Conservation (phyloP, 2,329 filamentous ascomycete genomes). For the Fusarium setosum region DNA sequence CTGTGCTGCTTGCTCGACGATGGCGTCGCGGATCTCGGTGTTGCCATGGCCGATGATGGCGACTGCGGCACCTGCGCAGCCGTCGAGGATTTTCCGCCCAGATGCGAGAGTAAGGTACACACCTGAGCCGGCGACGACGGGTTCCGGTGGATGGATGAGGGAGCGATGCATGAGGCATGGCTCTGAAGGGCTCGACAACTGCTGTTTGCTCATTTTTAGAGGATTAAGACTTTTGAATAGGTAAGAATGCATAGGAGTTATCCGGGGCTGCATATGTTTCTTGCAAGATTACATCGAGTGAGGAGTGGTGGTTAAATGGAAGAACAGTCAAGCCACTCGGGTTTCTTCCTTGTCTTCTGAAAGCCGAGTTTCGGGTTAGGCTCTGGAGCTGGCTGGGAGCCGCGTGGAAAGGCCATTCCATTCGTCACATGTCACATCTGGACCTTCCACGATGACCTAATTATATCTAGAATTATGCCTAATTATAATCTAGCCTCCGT, state of each 20-base stretch:
- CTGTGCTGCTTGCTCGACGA: constrained; percentile 67
- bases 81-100: constrained; percentile 69
- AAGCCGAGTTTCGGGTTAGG: neutral
- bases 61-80: constrained; percentile 75
- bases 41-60: constrained; percentile 72
- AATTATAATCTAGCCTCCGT: neutral
- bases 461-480: neutral
- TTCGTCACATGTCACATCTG: too few relatives aligned
- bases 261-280: neutral
- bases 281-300: too few relatives aligned
- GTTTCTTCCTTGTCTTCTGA: neutral
- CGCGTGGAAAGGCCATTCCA: too few relatives aligned
- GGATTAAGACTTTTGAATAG: too few relatives aligned
- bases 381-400: too few relatives aligned
- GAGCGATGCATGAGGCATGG: constrained; percentile 49
- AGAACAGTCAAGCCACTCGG: neutral
- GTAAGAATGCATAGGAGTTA: too few relatives aligned
- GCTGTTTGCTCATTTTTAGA: neutral
- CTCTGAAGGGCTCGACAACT: constrained; percentile 15
- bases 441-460: too few relatives aligned
- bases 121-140: constrained; percentile 57
- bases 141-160: constrained; percentile 40
- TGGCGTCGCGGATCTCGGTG: constrained; percentile 67
- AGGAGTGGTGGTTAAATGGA: neutral
- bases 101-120: constrained; percentile 49